Conservation (phyloP, 2,329 filamentous ascomycete genomes). For the Fusarium heterosporum region DNA sequence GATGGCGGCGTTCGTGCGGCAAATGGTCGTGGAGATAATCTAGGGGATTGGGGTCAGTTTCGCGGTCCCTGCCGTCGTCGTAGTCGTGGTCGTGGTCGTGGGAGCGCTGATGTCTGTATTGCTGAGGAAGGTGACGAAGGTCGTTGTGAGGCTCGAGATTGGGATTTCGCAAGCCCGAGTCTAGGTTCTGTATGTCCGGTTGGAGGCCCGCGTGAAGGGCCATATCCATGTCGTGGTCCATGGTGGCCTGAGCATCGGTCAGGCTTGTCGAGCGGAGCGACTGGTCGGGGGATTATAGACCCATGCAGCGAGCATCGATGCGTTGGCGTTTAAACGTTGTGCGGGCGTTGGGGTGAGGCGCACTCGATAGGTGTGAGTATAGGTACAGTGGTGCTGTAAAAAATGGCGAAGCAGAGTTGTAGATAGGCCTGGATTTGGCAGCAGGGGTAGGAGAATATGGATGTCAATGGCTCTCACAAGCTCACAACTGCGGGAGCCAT, state of each 20-base stretch:
- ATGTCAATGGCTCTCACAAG: slow-evolving; percentile 35
- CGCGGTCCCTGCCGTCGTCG: slow-evolving; percentile 43
- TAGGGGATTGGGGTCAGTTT: slow-evolving; percentile 25
- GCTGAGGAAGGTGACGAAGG: slow-evolving; percentile 46
- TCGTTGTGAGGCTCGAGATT: slow-evolving; percentile 44
- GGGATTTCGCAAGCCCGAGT: slow-evolving; percentile 38
- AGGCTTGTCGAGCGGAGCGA: slow-evolving; percentile 57
- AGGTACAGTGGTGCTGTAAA: slow-evolving; percentile 30
- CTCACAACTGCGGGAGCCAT: slow-evolving; percentile 37
- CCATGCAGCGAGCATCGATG: slow-evolving; percentile 62
- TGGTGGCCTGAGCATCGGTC: slow-evolving; percentile 61
- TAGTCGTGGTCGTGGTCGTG: slow-evolving; percentile 48
- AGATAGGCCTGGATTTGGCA: slow-evolving; percentile 22
- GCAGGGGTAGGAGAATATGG: slow-evolving; percentile 33
- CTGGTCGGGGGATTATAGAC: slow-evolving; percentile 56
- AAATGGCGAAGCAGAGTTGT: slow-evolving; percentile 19
- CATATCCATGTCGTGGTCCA: slow-evolving; percentile 57
- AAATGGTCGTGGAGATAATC: slow-evolving; percentile 44
- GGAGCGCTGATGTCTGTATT: slow-evolving; percentile 48
- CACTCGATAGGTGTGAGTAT: slow-evolving; percentile 41
- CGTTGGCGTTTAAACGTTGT: slow-evolving; percentile 54
- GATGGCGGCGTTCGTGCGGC: slow-evolving; percentile 35
- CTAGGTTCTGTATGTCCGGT: slow-evolving; percentile 43
- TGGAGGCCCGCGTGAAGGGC: slow-evolving; percentile 50
- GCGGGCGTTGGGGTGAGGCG: slow-evolving; percentile 50